Conservation (phyloP, 768 basidiomycete species). For the Mycena metata region DNA sequence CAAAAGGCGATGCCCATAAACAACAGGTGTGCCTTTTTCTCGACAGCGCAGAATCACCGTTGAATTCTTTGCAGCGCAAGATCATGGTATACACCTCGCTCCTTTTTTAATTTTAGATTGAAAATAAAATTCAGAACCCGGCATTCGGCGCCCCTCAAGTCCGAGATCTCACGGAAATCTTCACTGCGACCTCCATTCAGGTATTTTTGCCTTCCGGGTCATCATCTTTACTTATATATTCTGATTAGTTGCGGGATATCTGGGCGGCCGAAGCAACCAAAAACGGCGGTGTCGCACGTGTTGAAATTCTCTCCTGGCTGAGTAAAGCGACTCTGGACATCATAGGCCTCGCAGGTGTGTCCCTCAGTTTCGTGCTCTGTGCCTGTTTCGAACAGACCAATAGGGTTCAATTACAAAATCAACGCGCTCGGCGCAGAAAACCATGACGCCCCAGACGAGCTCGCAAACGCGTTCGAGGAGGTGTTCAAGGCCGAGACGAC, state of each 20-base stretch:
- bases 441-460: constrained; percentile 48
- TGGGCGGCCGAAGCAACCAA: constrained; percentile 43
- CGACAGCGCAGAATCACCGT: neutral
- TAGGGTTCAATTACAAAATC: constrained; percentile 38
- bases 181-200: constrained; percentile 52
- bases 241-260: constrained; percentile 52
- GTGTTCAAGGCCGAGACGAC: constrained; percentile 54
- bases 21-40: constrained; percentile 27
- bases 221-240: neutral
- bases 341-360: constrained; percentile 69
- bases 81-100: too few relatives aligned
- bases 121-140: constrained; percentile 54
- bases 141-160: constrained; percentile 63
- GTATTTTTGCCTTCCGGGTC: constrained; percentile 35
- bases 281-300: constrained; percentile 34
- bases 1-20: constrained; percentile 42
- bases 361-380: constrained; percentile 40
- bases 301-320: constrained; percentile 67
- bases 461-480: constrained; percentile 58
- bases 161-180: constrained; percentile 55
- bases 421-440: constrained; percentile 35
- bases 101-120: too few relatives aligned
- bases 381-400: too few relatives aligned
- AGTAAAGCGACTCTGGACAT: constrained; percentile 63
- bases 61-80: too few relatives aligned